Percentiles rank a stretch among this genome's conserved stretches.
Conservation (phyloP, 108 stramenopile species). For the Hondaea fermentalgiana region DNA sequence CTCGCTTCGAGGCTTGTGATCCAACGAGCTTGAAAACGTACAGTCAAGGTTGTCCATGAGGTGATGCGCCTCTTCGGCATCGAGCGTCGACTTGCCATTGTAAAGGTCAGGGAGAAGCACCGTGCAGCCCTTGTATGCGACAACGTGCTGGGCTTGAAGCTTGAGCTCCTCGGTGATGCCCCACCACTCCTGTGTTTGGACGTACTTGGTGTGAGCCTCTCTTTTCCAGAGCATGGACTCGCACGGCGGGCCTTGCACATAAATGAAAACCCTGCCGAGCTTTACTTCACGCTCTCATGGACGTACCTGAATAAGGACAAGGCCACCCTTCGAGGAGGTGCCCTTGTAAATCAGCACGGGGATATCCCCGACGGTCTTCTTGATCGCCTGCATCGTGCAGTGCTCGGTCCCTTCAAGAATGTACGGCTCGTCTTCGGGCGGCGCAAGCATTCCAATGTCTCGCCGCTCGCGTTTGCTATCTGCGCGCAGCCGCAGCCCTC, state of each 20-base stretch:
- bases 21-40: not conserved
- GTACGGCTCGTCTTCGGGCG: not conserved
- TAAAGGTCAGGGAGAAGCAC: constrained; percentile 30
- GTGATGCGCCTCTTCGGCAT: constrained; percentile 35
- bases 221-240: no score
- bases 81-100: constrained; percentile 32
- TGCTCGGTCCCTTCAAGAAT: not conserved
- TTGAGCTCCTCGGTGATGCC: constrained; percentile 29
- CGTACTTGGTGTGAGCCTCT: no score
- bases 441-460: not conserved
- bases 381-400: not conserved
- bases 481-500: no score
- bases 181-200: constrained; percentile 33
- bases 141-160: constrained; percentile 17
- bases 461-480: no score
- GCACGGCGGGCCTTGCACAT: no score
- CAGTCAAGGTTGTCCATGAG: constrained; percentile 35
- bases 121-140: constrained; percentile 8
- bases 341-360: not conserved
- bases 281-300: no score
- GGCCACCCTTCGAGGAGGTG: not conserved
- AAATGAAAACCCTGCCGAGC: no score
- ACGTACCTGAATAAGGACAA: not conserved
- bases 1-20: no score
- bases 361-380: not conserved